Evolutionary conservation across 129 eudicot genomes (phyloP).

Genomic region (Mikania micrantha): DNA sequence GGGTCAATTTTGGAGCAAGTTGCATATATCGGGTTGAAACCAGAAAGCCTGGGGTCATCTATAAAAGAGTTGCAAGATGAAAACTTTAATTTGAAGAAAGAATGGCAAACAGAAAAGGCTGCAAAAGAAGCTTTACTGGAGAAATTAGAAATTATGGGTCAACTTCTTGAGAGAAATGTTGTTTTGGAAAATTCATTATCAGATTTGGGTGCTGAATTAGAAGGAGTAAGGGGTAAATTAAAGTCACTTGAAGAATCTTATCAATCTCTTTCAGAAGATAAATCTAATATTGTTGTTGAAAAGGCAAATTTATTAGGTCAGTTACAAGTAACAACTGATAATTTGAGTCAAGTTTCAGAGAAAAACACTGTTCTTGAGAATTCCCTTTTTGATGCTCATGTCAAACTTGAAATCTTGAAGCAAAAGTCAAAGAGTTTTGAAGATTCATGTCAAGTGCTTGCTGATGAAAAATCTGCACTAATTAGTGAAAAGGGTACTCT

Average conservation of each 20-base stretch:
- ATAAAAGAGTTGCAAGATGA: constrained; percentile 65
- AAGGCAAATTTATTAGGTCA: constrained; percentile 50
- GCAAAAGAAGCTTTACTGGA: constrained; percentile 57
- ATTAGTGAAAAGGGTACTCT: constrained; percentile 55
- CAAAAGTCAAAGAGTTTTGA: constrained; percentile 56
- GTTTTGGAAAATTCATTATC: constrained; percentile 74
- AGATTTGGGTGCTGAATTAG: constrained; percentile 68
- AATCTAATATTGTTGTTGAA: constrained; percentile 59
- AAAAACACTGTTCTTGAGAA: constrained; percentile 61
- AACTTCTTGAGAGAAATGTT: constrained; percentile 68
- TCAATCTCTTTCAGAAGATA: constrained; percentile 56
- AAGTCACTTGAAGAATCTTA: constrained; percentile 59
- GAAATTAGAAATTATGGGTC: constrained; percentile 56
- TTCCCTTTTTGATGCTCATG: constrained; percentile 64
- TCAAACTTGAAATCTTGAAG: constrained; percentile 68
- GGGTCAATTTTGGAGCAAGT: constrained; percentile 53
- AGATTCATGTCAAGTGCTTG: constrained; percentile 64
- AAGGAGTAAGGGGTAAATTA: constrained; percentile 49
- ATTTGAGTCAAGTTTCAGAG: constrained; percentile 54
- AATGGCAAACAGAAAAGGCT: constrained; percentile 38
- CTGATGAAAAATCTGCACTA: constrained; percentile 57
- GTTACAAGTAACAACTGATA: constrained; percentile 54
- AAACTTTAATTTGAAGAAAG: constrained; percentile 49
- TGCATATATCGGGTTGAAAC: constrained; percentile 50
- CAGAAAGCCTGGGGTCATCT: constrained; percentile 52